Conservation (phyloP, 495 filamentous ascomycete genomes). For the Tricharina praecox region DNA sequence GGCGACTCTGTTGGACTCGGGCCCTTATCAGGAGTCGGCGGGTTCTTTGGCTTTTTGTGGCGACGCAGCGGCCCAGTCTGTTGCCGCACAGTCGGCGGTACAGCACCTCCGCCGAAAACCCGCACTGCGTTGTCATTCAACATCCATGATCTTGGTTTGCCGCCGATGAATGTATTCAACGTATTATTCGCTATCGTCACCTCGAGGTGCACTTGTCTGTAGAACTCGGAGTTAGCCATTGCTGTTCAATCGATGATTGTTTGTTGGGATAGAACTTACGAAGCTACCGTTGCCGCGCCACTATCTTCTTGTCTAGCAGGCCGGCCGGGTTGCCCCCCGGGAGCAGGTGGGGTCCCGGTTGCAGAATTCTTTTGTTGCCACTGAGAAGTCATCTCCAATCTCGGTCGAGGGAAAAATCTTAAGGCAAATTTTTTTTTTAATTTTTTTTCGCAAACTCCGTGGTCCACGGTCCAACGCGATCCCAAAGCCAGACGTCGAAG, state of each 20-base stretch:
- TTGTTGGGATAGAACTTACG: too few relatives aligned
- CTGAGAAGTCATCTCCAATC: too few relatives aligned
- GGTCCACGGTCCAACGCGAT: too few relatives aligned
- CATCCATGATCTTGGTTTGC: constrained; percentile 55
- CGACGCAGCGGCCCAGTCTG: constrained; percentile 5
- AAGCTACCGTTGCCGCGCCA: background rate
- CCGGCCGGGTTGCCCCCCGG: background rate
- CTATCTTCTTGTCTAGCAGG: background rate
- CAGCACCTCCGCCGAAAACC: constrained; percentile 13
- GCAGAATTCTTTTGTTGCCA: background rate
- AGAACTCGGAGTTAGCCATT: too few relatives aligned
- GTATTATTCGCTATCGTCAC: constrained; percentile 55
- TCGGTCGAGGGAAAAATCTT: too few relatives aligned
- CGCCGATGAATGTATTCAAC: constrained; percentile 46
- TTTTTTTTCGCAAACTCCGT: too few relatives aligned
- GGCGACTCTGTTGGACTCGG: too few relatives aligned
- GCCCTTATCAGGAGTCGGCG: too few relatives aligned
- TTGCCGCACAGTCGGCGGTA: constrained; percentile 13
- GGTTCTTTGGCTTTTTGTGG: background rate
- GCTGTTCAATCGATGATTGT: too few relatives aligned
- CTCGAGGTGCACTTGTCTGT: too few relatives aligned
- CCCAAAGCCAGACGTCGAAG: too few relatives aligned
- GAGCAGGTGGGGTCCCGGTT: background rate
- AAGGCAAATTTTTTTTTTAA: too few relatives aligned
- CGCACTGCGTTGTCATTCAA: constrained; percentile 13